phyloP scores from a whole-genome alignment of 129 eudicot species.

The Artemisia annua region DNA sequence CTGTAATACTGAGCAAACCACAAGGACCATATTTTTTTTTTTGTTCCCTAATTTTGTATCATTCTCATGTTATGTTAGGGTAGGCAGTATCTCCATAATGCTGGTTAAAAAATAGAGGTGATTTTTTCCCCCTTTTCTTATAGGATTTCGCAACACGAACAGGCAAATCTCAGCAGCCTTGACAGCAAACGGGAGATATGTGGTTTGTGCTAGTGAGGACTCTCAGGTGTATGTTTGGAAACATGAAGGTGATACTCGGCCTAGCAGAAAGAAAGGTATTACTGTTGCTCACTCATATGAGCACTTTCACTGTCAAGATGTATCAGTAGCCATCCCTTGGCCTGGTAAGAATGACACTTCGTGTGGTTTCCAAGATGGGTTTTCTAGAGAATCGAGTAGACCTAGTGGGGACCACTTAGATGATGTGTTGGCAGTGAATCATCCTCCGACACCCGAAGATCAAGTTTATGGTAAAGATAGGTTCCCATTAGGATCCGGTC shows the following conservation, averaged over 20 bases:
- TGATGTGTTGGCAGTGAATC: conserved; percentile 48
- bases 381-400: conserved; percentile 39
- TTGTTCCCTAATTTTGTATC: too few relatives aligned
- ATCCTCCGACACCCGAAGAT: conserved; percentile 81
- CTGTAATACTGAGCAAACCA: too few relatives aligned
- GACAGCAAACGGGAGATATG: conserved; percentile 78
- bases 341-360: conserved; percentile 52
- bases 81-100: too few relatives aligned
- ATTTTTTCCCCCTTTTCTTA: neutral
- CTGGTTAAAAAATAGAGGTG: too few relatives aligned
- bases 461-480: conserved; percentile 31
- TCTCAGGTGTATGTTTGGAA: conserved; percentile 93
- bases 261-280: conserved; percentile 69
- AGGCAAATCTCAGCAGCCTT: conserved; percentile 94
- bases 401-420: conserved; percentile 37
- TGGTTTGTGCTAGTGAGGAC: conserved; percentile 91
- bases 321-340: conserved; percentile 92
- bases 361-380: conserved; percentile 42
- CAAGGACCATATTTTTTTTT: too few relatives aligned
- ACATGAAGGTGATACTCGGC: conserved; percentile 77
- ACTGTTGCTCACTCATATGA: conserved; percentile 76
- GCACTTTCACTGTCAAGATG: conserved; percentile 85
- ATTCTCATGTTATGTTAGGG: too few relatives aligned
- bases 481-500: neutral
- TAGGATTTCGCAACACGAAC: conserved; percentile 87